These are phyloP conservation scores for Mallotus repandus DNA, from an alignment of 441 rosid genomes.

Conservation along the genomic window DNA sequence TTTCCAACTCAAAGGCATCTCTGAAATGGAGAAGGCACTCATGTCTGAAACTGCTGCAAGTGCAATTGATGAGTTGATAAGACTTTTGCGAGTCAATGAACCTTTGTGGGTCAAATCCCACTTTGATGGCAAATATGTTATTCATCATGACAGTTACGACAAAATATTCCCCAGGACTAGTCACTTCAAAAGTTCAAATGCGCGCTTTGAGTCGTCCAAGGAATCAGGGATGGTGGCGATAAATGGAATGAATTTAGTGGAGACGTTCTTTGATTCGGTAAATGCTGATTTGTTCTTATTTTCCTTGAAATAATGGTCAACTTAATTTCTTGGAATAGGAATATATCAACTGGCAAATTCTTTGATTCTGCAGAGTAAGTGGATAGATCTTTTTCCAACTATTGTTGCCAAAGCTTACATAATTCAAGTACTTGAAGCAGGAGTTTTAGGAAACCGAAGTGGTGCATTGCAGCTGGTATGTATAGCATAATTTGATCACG, in stretches of 20 bases:
- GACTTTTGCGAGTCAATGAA: constrained; percentile 39
- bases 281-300: constrained; percentile 8
- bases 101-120: constrained; percentile 52
- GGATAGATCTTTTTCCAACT: constrained; percentile 63
- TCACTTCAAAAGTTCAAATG: constrained; percentile 34
- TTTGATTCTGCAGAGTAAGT: constrained; percentile 42
- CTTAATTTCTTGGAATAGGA: not conserved
- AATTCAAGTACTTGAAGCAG: constrained; percentile 39
- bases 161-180: constrained; percentile 30
- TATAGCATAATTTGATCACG: not conserved
- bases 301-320: not conserved
- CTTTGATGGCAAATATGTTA: constrained; percentile 31
- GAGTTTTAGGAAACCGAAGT: constrained; percentile 27
- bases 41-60: constrained; percentile 40
- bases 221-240: constrained; percentile 37
- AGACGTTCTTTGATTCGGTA: constrained; percentile 54
- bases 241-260: constrained; percentile 38
- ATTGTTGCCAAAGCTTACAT: constrained; percentile 49
- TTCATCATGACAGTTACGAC: constrained; percentile 45
- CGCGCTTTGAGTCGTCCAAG: constrained; percentile 60
- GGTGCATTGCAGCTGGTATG: constrained; percentile 49
- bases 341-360: not conserved
- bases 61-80: constrained; percentile 55
- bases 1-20: constrained; percentile 11
- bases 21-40: constrained; percentile 35